Percentiles rank a stretch among this genome's conserved stretches.
phyloP scores from a whole-genome alignment of 106 monocot species.

The Dioscorea dumetorum region DNA sequence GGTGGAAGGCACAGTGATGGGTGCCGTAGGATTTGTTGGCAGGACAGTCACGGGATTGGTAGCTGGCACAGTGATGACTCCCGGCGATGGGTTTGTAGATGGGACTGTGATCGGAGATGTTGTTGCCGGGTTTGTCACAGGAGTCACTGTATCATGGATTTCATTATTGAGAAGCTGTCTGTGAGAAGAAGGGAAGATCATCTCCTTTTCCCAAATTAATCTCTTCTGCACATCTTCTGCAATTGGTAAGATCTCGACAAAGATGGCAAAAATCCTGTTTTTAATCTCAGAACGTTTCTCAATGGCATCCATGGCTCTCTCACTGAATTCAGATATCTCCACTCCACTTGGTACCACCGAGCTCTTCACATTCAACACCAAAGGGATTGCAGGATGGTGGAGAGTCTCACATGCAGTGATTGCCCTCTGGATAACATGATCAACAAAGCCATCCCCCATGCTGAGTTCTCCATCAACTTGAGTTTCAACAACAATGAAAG shows the following conservation, averaged over 20 bases:
- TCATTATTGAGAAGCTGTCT: conserved; percentile 31
- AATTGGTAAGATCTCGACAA: conserved; percentile 11
- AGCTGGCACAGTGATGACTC: conserved; percentile 13
- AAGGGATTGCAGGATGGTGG: conserved; percentile 16
- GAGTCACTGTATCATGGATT: conserved; percentile 21
- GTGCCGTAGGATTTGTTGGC: conserved; percentile 13
- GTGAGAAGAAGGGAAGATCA: conserved; percentile 22
- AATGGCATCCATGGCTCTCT: conserved; percentile 11
- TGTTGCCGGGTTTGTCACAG: conserved; percentile 24
- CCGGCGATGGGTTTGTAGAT: conserved; percentile 19
- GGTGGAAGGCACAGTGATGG: conserved; percentile 14
- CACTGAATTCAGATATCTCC: conserved; percentile 13
- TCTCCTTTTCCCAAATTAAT: conserved; percentile 11
- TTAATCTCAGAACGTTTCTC: conserved; percentile 9
- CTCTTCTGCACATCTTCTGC: conserved; percentile 1
- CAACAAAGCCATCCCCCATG: conserved; percentile 18
- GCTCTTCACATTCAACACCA: conserved; percentile 30
- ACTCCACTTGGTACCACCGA: conserved; percentile 8
- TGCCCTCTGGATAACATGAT: conserved; percentile 9
- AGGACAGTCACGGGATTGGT: conserved; percentile 22
- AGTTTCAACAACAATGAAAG: conserved; percentile 28
- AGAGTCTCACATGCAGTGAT: conserved; percentile 12
- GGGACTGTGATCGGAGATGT: conserved; percentile 25
- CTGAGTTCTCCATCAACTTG: conserved; percentile 7
- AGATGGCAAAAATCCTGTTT: conserved; percentile 17